phyloP scores from a whole-genome alignment of 371 early-diverging fungal genomes.

The Gilbertella persicaria region DNA sequence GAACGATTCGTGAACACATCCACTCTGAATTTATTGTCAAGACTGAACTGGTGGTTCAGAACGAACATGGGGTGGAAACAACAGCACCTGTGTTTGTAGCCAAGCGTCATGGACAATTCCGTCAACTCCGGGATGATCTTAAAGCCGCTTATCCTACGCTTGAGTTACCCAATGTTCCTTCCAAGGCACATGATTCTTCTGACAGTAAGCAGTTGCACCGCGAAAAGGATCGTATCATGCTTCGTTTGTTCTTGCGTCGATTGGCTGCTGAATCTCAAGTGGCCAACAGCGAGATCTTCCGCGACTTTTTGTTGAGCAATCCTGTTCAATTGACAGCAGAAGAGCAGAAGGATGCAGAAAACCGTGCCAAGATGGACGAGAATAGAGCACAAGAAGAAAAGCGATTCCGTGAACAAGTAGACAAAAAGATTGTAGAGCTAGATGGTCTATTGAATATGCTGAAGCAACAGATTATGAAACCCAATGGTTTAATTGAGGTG shows the following conservation, averaged over 20 bases:
- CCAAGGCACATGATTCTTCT: conserved; percentile 26
- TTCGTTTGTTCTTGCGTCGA: conserved; percentile 51
- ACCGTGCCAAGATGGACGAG: conserved; percentile 42
- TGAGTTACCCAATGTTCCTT: conserved; percentile 36
- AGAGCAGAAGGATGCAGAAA: conserved; percentile 45
- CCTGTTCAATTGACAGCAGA: conserved; percentile 41
- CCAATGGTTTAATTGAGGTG: conserved; percentile 49
- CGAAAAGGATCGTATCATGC: conserved; percentile 59
- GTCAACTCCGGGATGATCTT: conserved; percentile 37
- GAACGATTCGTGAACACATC: conserved; percentile 25
- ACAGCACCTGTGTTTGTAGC: conserved; percentile 27
- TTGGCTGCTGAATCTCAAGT: conserved; percentile 43
- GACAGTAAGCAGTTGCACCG: conserved; percentile 28
- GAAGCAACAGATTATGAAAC: conserved; percentile 55
- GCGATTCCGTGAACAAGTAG: conserved; percentile 50
- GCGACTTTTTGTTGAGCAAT: conserved; percentile 51
- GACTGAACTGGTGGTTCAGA: conserved; percentile 9
- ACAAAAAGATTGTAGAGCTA: conserved; percentile 53
- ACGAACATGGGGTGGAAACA: not conserved
- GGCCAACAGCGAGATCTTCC: conserved; percentile 33
- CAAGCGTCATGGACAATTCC: conserved; percentile 45
- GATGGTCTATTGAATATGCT: conserved; percentile 53
- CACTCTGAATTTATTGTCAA: conserved; percentile 45
- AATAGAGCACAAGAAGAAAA: conserved; percentile 48
- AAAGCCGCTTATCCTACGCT: conserved; percentile 30